phyloP scores from a whole-genome alignment of 176 grass and related monocot genomes.

The Alloteropsis semialata region DNA sequence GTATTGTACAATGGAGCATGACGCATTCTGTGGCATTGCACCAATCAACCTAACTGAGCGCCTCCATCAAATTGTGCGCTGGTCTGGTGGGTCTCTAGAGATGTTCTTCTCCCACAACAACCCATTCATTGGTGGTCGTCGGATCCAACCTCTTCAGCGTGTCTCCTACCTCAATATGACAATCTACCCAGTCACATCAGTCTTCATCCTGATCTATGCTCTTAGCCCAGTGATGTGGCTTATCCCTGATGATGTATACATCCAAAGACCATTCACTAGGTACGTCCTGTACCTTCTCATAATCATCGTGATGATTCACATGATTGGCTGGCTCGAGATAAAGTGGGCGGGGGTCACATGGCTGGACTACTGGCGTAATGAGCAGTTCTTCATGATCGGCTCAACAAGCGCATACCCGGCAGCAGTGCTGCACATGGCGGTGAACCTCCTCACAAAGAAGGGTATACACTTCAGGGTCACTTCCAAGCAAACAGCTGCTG shows the following conservation, averaged over 20 bases:
- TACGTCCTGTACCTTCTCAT: conserved; percentile 22
- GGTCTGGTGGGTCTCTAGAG: conserved; percentile 41
- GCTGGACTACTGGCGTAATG: conserved; percentile 30
- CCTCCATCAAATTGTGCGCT: conserved; percentile 33
- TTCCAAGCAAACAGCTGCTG: background rate
- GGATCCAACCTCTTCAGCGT: background rate
- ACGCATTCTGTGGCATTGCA: conserved; percentile 28
- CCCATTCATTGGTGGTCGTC: conserved; percentile 10
- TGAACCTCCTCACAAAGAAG: conserved; percentile 27
- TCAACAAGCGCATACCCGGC: conserved; percentile 17
- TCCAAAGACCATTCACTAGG: conserved; percentile 32
- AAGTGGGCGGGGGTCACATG: conserved; percentile 32
- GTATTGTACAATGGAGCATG: conserved; percentile 32
- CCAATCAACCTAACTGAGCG: conserved; percentile 40
- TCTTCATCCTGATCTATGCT: conserved; percentile 24
- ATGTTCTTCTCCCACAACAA: conserved; percentile 44
- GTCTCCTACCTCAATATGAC: conserved; percentile 39
- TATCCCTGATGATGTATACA: conserved; percentile 25
- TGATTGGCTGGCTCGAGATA: conserved; percentile 30
- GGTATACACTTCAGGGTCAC: conserved; percentile 41
- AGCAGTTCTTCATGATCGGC: conserved; percentile 34
- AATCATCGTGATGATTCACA: conserved; percentile 29
- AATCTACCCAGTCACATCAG: conserved; percentile 22
- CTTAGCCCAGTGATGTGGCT: conserved; percentile 26
- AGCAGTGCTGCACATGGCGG: conserved; percentile 19